Conservation (phyloP, 441 rosid genomes). For the Pelargonium australe region DNA sequence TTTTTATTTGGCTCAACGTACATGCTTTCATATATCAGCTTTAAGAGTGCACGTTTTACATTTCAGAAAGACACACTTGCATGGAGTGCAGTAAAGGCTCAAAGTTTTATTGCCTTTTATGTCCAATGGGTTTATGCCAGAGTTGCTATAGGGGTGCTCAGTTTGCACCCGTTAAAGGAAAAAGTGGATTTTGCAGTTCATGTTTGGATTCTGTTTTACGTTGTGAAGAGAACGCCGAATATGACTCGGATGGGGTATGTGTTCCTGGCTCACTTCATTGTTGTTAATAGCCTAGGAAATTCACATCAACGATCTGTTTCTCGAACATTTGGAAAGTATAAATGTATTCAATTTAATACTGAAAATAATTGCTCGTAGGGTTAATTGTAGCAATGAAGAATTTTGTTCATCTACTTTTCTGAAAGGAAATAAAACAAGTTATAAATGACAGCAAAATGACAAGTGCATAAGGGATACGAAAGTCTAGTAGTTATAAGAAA, state of each 20-base stretch:
- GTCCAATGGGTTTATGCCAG: conserved; percentile 36
- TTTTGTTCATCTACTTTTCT: too few species aligned
- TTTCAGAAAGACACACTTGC: conserved; percentile 48
- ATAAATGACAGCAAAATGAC: too few species aligned
- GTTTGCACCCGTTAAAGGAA: conserved; percentile 21
- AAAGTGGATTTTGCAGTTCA: conserved; percentile 33
- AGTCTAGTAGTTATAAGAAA: too few species aligned
- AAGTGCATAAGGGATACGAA: too few species aligned
- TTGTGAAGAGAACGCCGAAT: conserved; percentile 24
- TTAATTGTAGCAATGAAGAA: too few species aligned
- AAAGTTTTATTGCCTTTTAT: conserved; percentile 32
- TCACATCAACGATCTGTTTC: not conserved
- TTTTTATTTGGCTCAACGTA: too few species aligned
- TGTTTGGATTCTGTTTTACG: conserved; percentile 28
- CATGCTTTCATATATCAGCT: not conserved
- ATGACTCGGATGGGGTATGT: conserved; percentile 31
- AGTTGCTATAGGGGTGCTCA: conserved; percentile 24
- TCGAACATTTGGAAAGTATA: not conserved
- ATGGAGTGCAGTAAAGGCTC: conserved; percentile 27
- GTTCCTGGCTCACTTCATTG: not conserved
- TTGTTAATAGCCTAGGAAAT: too few species aligned
- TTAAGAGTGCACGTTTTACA: not conserved
- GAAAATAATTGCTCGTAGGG: too few species aligned
- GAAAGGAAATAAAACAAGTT: too few species aligned
- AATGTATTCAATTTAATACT: too few species aligned